phyloP scores from a whole-genome alignment of 306 rosid genomes.

The Sophora flavescens region DNA sequence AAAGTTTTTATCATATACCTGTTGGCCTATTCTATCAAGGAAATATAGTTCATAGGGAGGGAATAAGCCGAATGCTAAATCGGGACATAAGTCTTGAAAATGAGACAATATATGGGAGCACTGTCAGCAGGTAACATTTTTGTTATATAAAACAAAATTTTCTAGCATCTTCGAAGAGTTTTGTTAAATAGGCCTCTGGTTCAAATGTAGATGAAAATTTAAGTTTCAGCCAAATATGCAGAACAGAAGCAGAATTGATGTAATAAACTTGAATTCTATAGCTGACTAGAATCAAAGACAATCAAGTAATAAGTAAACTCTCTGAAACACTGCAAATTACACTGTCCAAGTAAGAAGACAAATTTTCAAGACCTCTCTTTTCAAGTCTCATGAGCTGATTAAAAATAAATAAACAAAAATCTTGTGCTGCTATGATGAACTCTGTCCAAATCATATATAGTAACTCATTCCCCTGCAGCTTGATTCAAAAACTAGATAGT shows the following conservation, averaged over 20 bases:
- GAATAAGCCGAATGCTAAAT: too few species aligned
- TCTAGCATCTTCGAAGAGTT: not conserved
- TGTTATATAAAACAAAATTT: not conserved
- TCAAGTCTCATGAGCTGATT: not conserved
- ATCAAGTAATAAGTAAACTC: not conserved
- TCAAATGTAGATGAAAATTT: not conserved
- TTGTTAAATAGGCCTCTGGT: not conserved
- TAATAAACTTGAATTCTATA: not conserved
- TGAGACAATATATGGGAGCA: not conserved
- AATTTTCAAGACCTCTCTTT: not conserved
- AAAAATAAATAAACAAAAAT: not conserved
- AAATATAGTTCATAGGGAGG: not conserved
- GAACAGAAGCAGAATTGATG: too few species aligned
- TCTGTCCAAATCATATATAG: conserved; percentile 2
- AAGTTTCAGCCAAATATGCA: not conserved
- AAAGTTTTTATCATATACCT: not conserved
- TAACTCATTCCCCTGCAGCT: conserved; percentile 36
- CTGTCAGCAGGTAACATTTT: not conserved
- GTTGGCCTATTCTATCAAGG: not conserved
- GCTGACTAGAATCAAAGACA: not conserved
- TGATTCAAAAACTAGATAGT: conserved; percentile 17
- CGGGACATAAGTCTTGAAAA: too few species aligned
- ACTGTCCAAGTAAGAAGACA: not conserved
- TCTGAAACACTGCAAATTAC: not conserved
- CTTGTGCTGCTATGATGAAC: conserved; percentile 13